phyloP scores from a whole-genome alignment of 169 alveolate genomes.

The Miamiensis avidus region DNA sequence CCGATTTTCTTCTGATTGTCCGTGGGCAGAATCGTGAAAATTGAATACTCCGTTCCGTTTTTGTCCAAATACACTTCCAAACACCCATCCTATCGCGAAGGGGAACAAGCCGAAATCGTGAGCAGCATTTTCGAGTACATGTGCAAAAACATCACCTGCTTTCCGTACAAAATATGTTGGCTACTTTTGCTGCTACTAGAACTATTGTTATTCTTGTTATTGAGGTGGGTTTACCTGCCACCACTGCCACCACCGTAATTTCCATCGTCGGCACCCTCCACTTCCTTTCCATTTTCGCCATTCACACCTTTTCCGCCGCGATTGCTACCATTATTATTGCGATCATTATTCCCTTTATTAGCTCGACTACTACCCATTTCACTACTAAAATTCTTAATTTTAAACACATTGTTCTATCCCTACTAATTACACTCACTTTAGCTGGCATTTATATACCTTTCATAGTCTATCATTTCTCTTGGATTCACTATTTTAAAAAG shows the following conservation, averaged over 20 bases:
- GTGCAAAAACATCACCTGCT: constrained; percentile 11
- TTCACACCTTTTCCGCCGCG: not conserved
- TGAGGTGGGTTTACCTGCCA: not conserved
- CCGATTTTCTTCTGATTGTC: constrained; percentile 1
- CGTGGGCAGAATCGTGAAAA: constrained; percentile 9
- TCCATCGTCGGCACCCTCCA: not conserved
- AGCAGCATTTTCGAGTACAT: constrained; percentile 3
- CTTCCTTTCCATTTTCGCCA: not conserved
- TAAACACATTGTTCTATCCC: not conserved
- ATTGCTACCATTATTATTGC: too few relatives aligned
- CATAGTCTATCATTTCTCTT: constrained; percentile 6
- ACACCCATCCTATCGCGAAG: constrained; percentile 20
- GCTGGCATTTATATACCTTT: not conserved
- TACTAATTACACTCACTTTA: not conserved
- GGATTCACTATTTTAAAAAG: constrained; percentile 16
- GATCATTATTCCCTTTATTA: too few relatives aligned
- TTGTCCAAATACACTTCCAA: not conserved
- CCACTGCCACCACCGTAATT: not conserved
- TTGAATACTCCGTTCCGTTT: not conserved
- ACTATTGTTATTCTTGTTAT: too few relatives aligned
- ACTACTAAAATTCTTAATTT: not conserved
- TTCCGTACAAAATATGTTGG: not conserved
- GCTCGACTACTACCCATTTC: too few relatives aligned
- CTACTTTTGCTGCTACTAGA: not conserved
- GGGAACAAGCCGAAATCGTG: not conserved